Conservation (phyloP, 2,329 filamentous ascomycete genomes). For the Colletotrichum shisoi region DNA sequence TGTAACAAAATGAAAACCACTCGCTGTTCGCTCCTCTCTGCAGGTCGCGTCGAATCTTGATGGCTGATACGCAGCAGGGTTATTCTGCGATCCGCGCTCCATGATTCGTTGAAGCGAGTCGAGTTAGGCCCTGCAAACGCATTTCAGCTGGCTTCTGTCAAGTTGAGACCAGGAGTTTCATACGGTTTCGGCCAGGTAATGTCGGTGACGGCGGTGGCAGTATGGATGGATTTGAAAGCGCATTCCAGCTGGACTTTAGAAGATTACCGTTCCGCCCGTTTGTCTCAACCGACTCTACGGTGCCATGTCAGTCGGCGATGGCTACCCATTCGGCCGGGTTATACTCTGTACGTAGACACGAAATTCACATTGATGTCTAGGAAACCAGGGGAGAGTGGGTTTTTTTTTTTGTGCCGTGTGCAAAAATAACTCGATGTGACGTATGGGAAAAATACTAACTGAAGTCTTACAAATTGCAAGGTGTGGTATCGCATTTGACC, state of each 20-base stretch:
- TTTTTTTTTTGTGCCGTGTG: background rate
- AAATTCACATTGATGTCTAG: background rate
- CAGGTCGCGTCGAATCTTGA: slow-evolving; percentile 8
- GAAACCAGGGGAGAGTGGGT: no score
- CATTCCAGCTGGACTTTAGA: background rate
- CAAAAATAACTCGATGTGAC: background rate
- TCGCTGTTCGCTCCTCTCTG: slow-evolving; percentile 27
- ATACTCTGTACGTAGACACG: slow-evolving; percentile 1
- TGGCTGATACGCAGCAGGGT: slow-evolving; percentile 4
- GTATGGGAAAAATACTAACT: background rate
- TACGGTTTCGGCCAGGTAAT: slow-evolving; percentile 26
- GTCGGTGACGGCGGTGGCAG: slow-evolving; percentile 19
- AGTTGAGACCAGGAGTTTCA: slow-evolving; percentile 22
- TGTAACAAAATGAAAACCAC: slow-evolving; percentile 15
- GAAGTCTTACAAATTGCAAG: background rate
- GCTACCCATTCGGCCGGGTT: slow-evolving; percentile 19
- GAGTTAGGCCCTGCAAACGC: slow-evolving; percentile 4
- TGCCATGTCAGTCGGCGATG: slow-evolving; percentile 7
- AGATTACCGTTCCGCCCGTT: slow-evolving; percentile 6
- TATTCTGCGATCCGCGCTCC: background rate
- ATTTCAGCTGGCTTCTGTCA: slow-evolving; percentile 23
- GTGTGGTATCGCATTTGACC: no score
- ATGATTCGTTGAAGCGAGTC: slow-evolving; percentile 17
- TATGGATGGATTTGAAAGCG: background rate
- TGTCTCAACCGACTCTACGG: slow-evolving; percentile 31